A percentile compares a stretch with the other conserved stretches of the same genome.
These are phyloP conservation scores for Podila minutissima DNA, from an alignment of 192 early-diverging fungal genomes.

Conservation along the genomic window DNA sequence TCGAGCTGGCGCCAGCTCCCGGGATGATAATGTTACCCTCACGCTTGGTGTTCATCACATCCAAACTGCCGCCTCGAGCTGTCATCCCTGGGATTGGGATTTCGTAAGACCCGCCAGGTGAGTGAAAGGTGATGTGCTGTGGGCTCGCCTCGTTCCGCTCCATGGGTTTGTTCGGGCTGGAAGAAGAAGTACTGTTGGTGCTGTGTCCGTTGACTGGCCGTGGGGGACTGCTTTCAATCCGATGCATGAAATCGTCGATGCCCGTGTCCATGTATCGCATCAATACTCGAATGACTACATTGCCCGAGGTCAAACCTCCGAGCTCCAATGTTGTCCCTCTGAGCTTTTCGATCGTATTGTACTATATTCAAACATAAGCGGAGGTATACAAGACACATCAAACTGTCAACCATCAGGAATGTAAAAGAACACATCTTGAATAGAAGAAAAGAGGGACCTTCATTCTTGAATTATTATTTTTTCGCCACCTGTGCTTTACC, in stretches of 20 bases:
- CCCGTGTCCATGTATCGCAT: constrained; percentile 2
- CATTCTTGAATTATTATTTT: not conserved
- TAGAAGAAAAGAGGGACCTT: not conserved
- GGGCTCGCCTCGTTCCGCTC: not conserved
- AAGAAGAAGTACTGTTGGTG: no score
- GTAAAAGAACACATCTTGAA: not conserved
- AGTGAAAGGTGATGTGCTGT: not conserved
- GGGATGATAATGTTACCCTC: constrained; percentile 25
- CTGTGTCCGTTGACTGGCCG: no score
- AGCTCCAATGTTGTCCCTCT: not conserved
- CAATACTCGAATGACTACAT: constrained; percentile 2
- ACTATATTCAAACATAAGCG: not conserved
- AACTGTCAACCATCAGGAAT: not conserved
- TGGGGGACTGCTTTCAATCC: not conserved
- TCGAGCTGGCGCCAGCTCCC: not conserved
- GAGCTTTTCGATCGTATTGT: not conserved
- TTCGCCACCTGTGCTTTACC: constrained; percentile 42
- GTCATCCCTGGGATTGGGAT: constrained; percentile 9
- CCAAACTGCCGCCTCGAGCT: constrained; percentile 3
- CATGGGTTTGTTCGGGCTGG: no score
- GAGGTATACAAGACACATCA: not conserved
- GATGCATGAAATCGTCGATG: not conserved
- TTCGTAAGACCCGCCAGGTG: not conserved
- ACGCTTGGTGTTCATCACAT: not conserved
- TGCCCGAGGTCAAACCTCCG: constrained; percentile 1